Evolutionary conservation across 768 basidiomycete species (phyloP), one percentile per base, ranked within the genome.

Genomic region (Nidularia sp.): DNA sequence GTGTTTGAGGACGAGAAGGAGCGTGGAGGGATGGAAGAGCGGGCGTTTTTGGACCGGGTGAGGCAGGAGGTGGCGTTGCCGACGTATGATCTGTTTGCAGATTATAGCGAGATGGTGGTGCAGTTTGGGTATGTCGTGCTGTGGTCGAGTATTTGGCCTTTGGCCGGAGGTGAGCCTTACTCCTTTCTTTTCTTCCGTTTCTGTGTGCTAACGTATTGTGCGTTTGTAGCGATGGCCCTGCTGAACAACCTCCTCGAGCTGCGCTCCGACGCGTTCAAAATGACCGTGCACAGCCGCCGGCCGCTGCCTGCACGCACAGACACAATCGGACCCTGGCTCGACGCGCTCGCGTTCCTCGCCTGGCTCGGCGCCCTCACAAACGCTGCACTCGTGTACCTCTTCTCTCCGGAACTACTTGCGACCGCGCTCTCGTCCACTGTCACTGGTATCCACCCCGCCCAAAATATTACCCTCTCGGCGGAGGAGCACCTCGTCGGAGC

Each of bases 91-190:
- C 72, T 88, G 5, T 94, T 92, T 60, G 81, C 75, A 49, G 96
- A 98, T 70, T 99, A 96, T 68, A 85, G 84, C 61, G 97, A 99
- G 72, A 98, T 99, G 95, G 90, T 90, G 12, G 88, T 89, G 6
- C 93, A 95, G 62, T 97, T 96, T 65, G 95, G 96, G 0, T 94
- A 96, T 63, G 84, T 98, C 32, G 84, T 84, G 6, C 73, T 98
- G 18, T 98, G 94, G 93, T 90, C 86, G 45, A 86, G 91, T 32
- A 91, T 95, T 53, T 98, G 94, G 93, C 93, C 95, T 2, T 74
- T 98, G 13, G 88, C 93, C 2, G 85, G 93, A 25, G 76, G 86
- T 87, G 50, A 36, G 80, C 64, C 35, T 49, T 33, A 34, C 54
- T 33, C 50, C 45, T 36, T 32, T 5, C 18, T 25, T 36, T 13